Percentiles rank a stretch among this genome's conserved stretches.
These are phyloP conservation scores for Boletus tomentosulus DNA, from an alignment of 768 basidiomycete species.

Conservation along the genomic window DNA sequence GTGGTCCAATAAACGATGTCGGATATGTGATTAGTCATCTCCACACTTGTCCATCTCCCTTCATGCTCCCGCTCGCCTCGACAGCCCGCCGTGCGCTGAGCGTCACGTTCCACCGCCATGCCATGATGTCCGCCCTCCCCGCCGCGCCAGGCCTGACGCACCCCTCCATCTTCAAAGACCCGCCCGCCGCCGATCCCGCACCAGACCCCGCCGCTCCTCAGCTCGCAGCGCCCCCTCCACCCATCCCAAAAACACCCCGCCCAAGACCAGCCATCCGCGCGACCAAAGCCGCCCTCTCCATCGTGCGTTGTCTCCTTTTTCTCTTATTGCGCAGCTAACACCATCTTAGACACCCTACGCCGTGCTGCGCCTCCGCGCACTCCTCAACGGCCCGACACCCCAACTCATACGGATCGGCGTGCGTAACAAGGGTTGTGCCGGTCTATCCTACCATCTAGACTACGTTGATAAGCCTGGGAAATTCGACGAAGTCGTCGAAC, in stretches of 20 bases:
- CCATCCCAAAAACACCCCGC: conserved; percentile 59
- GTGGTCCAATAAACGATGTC: conserved; percentile 7
- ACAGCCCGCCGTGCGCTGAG: neutral
- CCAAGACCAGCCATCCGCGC: conserved; percentile 63
- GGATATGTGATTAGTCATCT: conserved; percentile 21
- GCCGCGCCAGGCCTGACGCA: conserved; percentile 15
- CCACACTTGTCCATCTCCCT: neutral
- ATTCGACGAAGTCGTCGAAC: conserved; percentile 96
- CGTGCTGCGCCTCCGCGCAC: conserved; percentile 62
- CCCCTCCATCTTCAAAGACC: conserved; percentile 33
- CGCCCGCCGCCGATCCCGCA: conserved; percentile 57
- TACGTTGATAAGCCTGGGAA: conserved; percentile 87
- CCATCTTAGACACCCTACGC: conserved; percentile 69
- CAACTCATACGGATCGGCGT: conserved; percentile 94
- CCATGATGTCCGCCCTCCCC: conserved; percentile 66
- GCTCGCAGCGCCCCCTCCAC: conserved; percentile 67
- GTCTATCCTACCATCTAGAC: conserved; percentile 79
- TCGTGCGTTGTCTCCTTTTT: conserved; percentile 43
- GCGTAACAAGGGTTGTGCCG: conserved; percentile 96
- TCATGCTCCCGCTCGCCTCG: conserved; percentile 14
- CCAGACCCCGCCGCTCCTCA: conserved; percentile 72
- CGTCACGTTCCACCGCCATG: conserved; percentile 40
- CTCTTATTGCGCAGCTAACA: neutral
- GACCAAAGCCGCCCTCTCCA: conserved; percentile 71
- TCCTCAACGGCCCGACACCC: conserved; percentile 80